Base-by-base conservation (phyloP, 2,329 filamentous ascomycete genomes). In the Aspergillus fumigatiaffinis region DNA sequence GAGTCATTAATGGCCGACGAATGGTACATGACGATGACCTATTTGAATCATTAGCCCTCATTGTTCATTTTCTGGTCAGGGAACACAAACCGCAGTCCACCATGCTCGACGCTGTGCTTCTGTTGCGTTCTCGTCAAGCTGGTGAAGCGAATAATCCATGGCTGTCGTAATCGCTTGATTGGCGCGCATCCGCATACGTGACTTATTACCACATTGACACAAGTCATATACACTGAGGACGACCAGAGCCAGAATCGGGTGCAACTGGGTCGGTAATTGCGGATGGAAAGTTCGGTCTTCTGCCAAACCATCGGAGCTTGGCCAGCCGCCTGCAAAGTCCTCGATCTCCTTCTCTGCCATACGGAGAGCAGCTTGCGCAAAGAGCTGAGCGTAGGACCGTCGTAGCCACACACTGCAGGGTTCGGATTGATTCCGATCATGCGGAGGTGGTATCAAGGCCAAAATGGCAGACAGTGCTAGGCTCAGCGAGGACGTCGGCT, bases 161-260 rank as follows among this genome's bases (percentile, higher is more conserved):
- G 67, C 66, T 12, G 62, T 60, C 1, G 65, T 68, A 2, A 68
- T 23, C n/a, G 67, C 66, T 21, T 68, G 60, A 32, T 68, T 65
- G 6, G 62, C 56, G 7, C 66, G 63, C 44, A 55, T 55, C 9
- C 66, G 62, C 66, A 69, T 69, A 38, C 59, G 58, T 1, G 60
- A 57, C 3, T 61, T 38, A 47, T 64, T 68, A 1, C 65, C 66
- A 8, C 61, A 56, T 49, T 69, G 67, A 32, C 56, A 62, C 41
- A 62, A 66, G 38, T 69, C 66, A 53, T 68, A 68, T 2, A 68
- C 46, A 3, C 59, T 54, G 21, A 69, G 61, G 1, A 62, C 50
- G 1, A 63, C 54, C 7, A 69, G 60, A 8, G 67, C 60, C 25
- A 68, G 14, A 14, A 67, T 58, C 4, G 62, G 58, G 8, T 65